A percentile compares a stretch with the other conserved stretches of the same genome.
Evolutionary conservation across 495 filamentous ascomycete genomes (phyloP).

Genomic region (Letharia columbiana): DNA sequence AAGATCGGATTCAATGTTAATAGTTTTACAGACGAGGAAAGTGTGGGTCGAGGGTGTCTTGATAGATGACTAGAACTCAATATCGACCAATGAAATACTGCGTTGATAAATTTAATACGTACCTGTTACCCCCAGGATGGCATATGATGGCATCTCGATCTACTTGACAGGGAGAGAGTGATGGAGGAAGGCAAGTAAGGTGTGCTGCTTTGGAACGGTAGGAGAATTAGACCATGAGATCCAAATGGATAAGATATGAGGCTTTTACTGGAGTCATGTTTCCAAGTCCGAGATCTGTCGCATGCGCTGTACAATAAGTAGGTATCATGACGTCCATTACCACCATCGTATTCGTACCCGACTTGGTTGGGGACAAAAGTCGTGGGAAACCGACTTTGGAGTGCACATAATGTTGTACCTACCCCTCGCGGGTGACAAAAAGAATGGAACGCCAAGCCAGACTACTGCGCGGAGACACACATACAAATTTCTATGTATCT

Average conservation of each 20-base stretch:
- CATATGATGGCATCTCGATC: background rate
- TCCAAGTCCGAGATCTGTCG: background rate
- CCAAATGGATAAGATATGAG: background rate
- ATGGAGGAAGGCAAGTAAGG: background rate
- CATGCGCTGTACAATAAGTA: background rate
- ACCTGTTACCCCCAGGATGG: slow-evolving; percentile 2
- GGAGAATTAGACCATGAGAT: background rate
- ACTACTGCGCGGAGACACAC: no score
- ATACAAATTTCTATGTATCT: no score
- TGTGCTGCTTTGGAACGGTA: background rate
- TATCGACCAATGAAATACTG: background rate
- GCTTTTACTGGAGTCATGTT: background rate
- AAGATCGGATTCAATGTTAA: background rate
- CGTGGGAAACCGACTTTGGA: no score
- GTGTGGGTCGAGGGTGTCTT: background rate
- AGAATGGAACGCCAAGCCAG: no score
- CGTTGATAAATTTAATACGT: background rate
- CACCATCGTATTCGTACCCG: background rate
- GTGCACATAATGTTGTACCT: no score
- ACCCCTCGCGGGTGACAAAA: no score
- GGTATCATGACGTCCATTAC: background rate
- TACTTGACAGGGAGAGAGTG: background rate
- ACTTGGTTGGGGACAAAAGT: background rate
- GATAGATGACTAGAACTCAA: background rate
- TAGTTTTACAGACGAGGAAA: background rate